These are phyloP conservation scores for Chrysanthemum makinoi DNA, from an alignment of 129 eudicot species.

Conservation along the genomic window DNA sequence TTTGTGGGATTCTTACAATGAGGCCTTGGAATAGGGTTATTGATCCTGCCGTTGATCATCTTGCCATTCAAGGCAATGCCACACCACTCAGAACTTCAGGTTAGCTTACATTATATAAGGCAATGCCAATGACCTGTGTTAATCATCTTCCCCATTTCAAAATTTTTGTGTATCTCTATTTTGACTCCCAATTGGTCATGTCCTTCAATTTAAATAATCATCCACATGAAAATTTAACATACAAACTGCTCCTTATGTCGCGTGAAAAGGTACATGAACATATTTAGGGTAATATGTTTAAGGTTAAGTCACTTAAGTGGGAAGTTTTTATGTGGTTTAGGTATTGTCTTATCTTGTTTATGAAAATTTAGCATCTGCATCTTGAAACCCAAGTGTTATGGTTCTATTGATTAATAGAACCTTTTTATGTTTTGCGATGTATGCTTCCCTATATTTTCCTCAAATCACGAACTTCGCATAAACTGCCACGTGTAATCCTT, in stretches of 20 bases:
- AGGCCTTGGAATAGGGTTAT: constrained; percentile 88
- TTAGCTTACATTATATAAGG: constrained; percentile 22
- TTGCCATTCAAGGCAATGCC: constrained; percentile 65
- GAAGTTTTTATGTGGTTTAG: too few species aligned
- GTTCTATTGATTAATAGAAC: too few species aligned
- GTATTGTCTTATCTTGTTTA: too few species aligned
- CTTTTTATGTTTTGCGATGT: constrained; percentile 49
- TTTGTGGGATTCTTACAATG: constrained; percentile 96
- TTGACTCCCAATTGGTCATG: not conserved
- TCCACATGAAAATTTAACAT: too few species aligned
- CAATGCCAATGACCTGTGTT: not conserved
- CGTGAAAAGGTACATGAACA: too few species aligned
- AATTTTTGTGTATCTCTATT: not conserved
- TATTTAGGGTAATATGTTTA: too few species aligned
- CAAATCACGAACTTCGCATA: constrained; percentile 87
- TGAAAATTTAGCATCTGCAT: too few species aligned
- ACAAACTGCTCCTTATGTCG: too few species aligned
- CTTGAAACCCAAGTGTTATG: not conserved
- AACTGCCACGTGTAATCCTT: constrained; percentile 91
- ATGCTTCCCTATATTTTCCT: constrained; percentile 84
- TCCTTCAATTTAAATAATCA: not conserved
- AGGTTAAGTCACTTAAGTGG: too few species aligned
- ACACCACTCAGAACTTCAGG: constrained; percentile 91
- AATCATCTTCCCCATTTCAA: not conserved
- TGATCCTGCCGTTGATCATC: constrained; percentile 85